Percentiles rank a stretch among this genome's conserved stretches.
phyloP scores from a whole-genome alignment of 2,329 filamentous ascomycete species.

The Penicillium sp. region DNA sequence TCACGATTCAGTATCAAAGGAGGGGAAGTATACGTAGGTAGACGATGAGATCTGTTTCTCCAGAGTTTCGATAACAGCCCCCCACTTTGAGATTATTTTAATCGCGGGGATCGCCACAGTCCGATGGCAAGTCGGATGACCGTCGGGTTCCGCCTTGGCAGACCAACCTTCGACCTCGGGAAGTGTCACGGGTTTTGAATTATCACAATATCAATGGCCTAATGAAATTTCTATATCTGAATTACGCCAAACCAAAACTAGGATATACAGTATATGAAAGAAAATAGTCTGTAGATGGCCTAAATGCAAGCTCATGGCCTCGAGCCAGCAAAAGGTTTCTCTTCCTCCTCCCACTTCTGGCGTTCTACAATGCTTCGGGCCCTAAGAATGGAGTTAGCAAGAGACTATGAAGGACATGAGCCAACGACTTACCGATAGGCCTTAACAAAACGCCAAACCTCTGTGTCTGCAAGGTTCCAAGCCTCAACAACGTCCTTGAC shows the following conservation, averaged over 20 bases:
- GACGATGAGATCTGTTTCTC: slow-evolving; percentile 10
- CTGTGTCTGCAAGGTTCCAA: slow-evolving; percentile 62
- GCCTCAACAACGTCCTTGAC: slow-evolving; percentile 49
- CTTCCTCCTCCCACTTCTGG: slow-evolving; percentile 60
- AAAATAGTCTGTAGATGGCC: slow-evolving; percentile 4
- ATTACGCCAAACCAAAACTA: slow-evolving; percentile 12
- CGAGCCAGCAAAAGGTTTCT: slow-evolving; percentile 54
- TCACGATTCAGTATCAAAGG: not conserved
- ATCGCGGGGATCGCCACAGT: slow-evolving; percentile 41
- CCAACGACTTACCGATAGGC: slow-evolving; percentile 49
- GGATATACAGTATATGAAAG: slow-evolving; percentile 11
- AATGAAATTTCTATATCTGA: not conserved
- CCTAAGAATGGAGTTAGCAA: slow-evolving; percentile 25
- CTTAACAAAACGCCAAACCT: slow-evolving; percentile 63
- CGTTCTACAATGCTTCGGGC: slow-evolving; percentile 57
- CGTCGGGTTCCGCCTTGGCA: slow-evolving; percentile 1
- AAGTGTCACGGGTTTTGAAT: not conserved
- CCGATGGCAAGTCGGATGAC: slow-evolving; percentile 25
- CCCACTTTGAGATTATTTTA: slow-evolving; percentile 10
- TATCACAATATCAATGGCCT: not conserved
- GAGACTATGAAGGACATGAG: slow-evolving; percentile 2
- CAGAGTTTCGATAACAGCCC: slow-evolving; percentile 11
- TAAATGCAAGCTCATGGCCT: slow-evolving; percentile 19
- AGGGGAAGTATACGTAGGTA: not conserved
- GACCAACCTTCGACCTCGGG: not conserved